A percentile compares a stretch with the other conserved stretches of the same genome.
These are phyloP conservation scores for Ilex paraguariensis DNA, from an alignment of 305 asterid species.

Conservation along the genomic window DNA sequence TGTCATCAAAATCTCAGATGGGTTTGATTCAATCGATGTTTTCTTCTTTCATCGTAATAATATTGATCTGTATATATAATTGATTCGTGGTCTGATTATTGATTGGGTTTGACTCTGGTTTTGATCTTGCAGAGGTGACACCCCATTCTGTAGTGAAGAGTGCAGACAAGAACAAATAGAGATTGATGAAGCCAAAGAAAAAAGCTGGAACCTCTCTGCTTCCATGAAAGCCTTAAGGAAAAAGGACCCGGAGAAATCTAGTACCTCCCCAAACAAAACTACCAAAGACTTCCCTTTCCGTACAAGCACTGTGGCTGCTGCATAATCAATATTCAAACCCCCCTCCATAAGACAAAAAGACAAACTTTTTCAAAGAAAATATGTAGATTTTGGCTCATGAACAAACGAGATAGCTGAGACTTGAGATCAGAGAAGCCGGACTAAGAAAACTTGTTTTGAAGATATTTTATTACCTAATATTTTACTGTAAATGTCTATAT, in stretches of 20 bases:
- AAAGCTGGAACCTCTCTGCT: slow-evolving; percentile 24
- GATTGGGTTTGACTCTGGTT: neutral
- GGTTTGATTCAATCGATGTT: too few relatives aligned
- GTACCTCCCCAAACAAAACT: slow-evolving; percentile 24
- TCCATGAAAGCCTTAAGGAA: slow-evolving; percentile 34
- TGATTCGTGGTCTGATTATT: too few relatives aligned
- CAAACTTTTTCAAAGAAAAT: too few relatives aligned
- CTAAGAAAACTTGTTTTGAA: too few relatives aligned
- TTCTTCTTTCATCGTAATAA: too few relatives aligned
- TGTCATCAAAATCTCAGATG: too few relatives aligned
- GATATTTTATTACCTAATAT: too few relatives aligned
- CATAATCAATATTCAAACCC: slow-evolving; percentile 12
- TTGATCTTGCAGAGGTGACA: slow-evolving; percentile 30
- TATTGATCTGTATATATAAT: too few relatives aligned
- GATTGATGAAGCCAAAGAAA: slow-evolving; percentile 34
- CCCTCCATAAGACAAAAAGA: neutral
- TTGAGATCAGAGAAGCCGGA: too few relatives aligned
- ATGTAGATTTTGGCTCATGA: too few relatives aligned
- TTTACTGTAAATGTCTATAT: too few relatives aligned
- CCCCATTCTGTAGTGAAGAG: slow-evolving; percentile 43
- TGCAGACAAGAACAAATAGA: slow-evolving; percentile 52
- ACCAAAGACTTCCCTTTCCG: slow-evolving; percentile 17
- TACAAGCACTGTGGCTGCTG: slow-evolving; percentile 33
- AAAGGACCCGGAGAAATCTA: slow-evolving; percentile 25
- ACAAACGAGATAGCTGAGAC: too few relatives aligned